phyloP scores from a whole-genome alignment of 108 stramenopile species.

The Cyclostephanos invisitatus region DNA sequence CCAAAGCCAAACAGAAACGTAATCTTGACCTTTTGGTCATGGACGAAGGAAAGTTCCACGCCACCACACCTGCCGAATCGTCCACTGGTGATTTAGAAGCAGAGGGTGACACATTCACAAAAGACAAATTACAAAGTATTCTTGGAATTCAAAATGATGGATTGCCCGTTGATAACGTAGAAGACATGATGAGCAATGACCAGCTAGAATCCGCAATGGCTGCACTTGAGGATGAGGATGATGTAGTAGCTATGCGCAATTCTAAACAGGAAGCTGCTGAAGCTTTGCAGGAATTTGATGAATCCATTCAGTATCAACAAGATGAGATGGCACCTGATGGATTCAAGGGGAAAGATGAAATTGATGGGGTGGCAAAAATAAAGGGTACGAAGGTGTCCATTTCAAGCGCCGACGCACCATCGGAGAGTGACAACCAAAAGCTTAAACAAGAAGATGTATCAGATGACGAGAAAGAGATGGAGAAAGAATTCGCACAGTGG shows the following conservation, averaged over 20 bases:
- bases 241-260: conserved; percentile 77
- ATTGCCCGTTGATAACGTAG: conserved; percentile 2
- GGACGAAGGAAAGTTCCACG: conserved; percentile 93
- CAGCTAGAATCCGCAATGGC: conserved; percentile 90
- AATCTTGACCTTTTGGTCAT: conserved; percentile 94
- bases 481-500: conserved; percentile 93
- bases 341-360: conserved; percentile 18
- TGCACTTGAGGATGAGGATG: conserved; percentile 90
- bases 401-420: conserved; percentile 1
- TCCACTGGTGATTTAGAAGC: conserved; percentile 21
- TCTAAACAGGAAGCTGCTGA: conserved; percentile 81
- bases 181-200: conserved; percentile 65
- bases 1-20: conserved; percentile 94
- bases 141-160: conserved; percentile 53
- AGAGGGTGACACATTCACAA: conserved; percentile 69
- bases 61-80: conserved; percentile 32
- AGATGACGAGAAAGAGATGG: conserved; percentile 60
- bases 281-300: conserved; percentile 86
- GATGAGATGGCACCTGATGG: conserved; percentile 35
- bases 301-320: conserved; percentile 59
- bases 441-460: conserved; percentile 26
- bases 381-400: conserved; percentile 25
- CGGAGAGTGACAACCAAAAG: conserved; percentile 15
- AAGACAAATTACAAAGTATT: conserved; percentile 68
- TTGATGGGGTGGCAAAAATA: conserved; percentile 21